Percentiles rank a stretch among this genome's conserved stretches.
phyloP scores from a whole-genome alignment of 257 asterid species.

The Misopates orontium region DNA sequence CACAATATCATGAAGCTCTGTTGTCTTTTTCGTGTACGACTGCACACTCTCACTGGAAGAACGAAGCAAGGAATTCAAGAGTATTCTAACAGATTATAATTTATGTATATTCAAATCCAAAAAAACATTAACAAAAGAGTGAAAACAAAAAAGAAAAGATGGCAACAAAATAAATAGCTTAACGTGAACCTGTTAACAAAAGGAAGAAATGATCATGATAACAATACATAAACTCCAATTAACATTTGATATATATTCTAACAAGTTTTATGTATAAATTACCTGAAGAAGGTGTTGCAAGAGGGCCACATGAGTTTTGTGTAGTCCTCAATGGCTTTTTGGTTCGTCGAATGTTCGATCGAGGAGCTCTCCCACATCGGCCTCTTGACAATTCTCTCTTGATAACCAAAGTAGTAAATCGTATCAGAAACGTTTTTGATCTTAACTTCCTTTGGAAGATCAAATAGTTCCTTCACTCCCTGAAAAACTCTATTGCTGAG shows the following conservation, averaged over 20 bases:
- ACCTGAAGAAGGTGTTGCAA: not conserved
- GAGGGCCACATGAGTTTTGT: slow-evolving; percentile 19
- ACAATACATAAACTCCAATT: too few relatives aligned
- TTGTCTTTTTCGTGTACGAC: not conserved
- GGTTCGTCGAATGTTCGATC: not conserved
- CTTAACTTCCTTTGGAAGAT: slow-evolving; percentile 2
- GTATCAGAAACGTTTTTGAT: slow-evolving; percentile 6
- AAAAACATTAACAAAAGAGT: too few relatives aligned
- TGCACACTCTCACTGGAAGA: not conserved
- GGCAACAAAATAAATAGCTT: too few relatives aligned
- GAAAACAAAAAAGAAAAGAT: too few relatives aligned
- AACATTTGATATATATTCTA: too few relatives aligned
- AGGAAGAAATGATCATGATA: too few relatives aligned
- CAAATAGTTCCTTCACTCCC: slow-evolving; percentile 4
- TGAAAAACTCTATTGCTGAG: slow-evolving; percentile 6
- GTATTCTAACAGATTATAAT: not conserved
- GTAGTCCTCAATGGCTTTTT: not conserved
- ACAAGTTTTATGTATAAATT: too few relatives aligned
- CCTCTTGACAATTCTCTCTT: not conserved
- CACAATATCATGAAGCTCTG: not conserved
- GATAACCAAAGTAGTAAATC: not conserved
- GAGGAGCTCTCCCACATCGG: slow-evolving; percentile 11
- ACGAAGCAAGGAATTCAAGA: too few relatives aligned
- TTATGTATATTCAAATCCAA: too few relatives aligned
- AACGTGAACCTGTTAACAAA: too few relatives aligned